Evolutionary conservation across 352 stramenopile species (phyloP), one percentile per base, ranked within the genome.

Genomic region (Globisporangium lucens): DNA sequence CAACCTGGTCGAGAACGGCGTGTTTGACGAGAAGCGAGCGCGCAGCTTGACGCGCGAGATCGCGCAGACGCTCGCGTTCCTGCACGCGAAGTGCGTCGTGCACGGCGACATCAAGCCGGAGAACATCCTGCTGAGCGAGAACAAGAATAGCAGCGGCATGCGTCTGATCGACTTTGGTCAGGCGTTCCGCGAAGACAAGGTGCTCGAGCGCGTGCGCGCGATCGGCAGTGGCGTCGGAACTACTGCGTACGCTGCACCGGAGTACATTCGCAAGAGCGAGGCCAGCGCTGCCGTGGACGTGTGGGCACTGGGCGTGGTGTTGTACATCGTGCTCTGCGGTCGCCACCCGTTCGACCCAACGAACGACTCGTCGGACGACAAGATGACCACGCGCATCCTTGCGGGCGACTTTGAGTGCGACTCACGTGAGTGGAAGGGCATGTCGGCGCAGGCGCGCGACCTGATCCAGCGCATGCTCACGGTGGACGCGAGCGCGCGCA

Each of bases 101-200:
- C 85, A 93, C 68, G 80, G 85, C 24, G 85, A 93, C 61, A 91
- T 93, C 68, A 93, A 93, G 68, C 85, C 83, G 2, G 85, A 93
- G 66, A 93, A 93, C 70, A 85, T 96, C 60, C 65, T 97, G 70
- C 70, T 93, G 57, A 30, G 64, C 53, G 56, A 59, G 0, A 60
- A 70, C 2, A 51, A 51, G 15, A 51, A 24, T 17, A 51, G 43
- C 43, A 51, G 43, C 4, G 43, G 62, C 17, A 71, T 98, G 29
- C 74, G 80, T 15, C 75, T 93, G 38, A 89, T 90, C 46, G 83
- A 93, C 73, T 93, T 93, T 75, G 85, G 85, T 9, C 79, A 98
- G 41, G 89, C 87, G 15, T 87, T 83, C 61, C 68, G 65, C 10
- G 56, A 80, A 35, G 52, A 76, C 3, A 66, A 72, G 13, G 30